Evolutionary conservation across 169 alveolate species (phyloP), one percentile per base, ranked within the genome.

Genomic region (Eimeria acervulina): DNA sequence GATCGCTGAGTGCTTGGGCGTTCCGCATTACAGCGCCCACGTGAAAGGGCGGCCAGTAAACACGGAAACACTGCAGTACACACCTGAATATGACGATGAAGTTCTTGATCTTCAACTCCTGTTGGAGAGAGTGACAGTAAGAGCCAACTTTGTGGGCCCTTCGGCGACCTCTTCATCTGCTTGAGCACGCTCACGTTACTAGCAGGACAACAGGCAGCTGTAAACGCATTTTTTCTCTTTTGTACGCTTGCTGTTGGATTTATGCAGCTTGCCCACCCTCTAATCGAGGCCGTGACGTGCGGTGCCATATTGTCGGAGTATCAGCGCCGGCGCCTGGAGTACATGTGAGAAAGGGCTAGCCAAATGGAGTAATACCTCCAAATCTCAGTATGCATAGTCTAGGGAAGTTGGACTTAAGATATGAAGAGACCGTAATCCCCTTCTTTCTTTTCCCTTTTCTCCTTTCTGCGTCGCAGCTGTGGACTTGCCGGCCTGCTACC

Each of bases 231-330:
- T 26, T 17, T 21, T 3, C 7, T 47, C 33, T 55, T 72, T n/a
- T 36, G 26, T 26, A 42, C 88, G 36, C 42, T 12, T 47, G 13
- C 12, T 28, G 51, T 26, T 44, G 66, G 63, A 26, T 84, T 66
- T n/a, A 12, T 68, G 13, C 96, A 96, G 97, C 28, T 68, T 6
- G 93, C 44, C 36, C 44, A 83, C 85, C 99, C 99, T 36, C 98
- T 97, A 40, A 97, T 99, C 36, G 96, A 98, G 55, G 99, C 99
- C 26, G 99, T 99, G 33, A 97, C 99, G 47, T 98, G 99, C 89
- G 99, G 99, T 7, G 99, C 99, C 55, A 99, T 99, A n/a, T 97
- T 98, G 94, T 99, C 99, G 23, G 99, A 98, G 81, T 99, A 99
- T 95, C 99, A 99, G 96, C 98, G 99, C 94, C 97, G 97, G 87